Percentiles rank a stretch among this genome's conserved stretches.
These are phyloP conservation scores for Mucor irregularis DNA, from an alignment of 371 early-diverging fungal species.

Conservation along the genomic window DNA sequence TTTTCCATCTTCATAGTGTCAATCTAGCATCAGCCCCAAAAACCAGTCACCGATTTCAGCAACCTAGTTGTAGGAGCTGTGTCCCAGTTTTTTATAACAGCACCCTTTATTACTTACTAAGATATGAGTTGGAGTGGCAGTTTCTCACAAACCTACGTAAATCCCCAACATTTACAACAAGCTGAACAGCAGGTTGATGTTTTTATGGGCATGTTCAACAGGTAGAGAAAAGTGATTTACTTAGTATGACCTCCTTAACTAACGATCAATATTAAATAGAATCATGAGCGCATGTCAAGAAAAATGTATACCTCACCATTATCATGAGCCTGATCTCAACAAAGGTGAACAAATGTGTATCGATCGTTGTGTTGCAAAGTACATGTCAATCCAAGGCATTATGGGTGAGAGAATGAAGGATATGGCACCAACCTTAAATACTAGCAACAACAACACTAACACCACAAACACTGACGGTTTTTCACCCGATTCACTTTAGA, in stretches of 20 bases:
- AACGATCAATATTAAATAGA: slow-evolving; percentile 45
- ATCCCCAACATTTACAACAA: slow-evolving; percentile 66
- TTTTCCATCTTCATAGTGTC: no score
- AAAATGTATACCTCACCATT: slow-evolving; percentile 87
- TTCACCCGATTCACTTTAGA: slow-evolving; percentile 2
- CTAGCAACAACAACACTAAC: slow-evolving; percentile 8
- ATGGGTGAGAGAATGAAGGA: slow-evolving; percentile 70
- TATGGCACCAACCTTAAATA: slow-evolving; percentile 22
- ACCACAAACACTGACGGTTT: slow-evolving; percentile 6
- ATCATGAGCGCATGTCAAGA: slow-evolving; percentile 81
- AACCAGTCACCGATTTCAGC: no score
- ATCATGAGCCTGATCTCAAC: slow-evolving; percentile 86
- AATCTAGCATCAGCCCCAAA: no score
- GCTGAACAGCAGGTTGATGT: slow-evolving; percentile 83
- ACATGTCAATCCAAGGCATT: slow-evolving; percentile 74
- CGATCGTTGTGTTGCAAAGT: slow-evolving; percentile 91
- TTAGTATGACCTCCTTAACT: neutral
- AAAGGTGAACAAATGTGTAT: slow-evolving; percentile 96
- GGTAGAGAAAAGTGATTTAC: slow-evolving; percentile 38
- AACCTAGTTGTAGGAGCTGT: no score
- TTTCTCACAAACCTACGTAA: slow-evolving; percentile 50
- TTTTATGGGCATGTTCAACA: slow-evolving; percentile 74
- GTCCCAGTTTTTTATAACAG: neutral
- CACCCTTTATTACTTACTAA: neutral
- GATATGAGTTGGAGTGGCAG: slow-evolving; percentile 43